Evolutionary conservation across 768 basidiomycete species (phyloP), one percentile per base, ranked within the genome.

Genomic region (Ramaria sp.): DNA sequence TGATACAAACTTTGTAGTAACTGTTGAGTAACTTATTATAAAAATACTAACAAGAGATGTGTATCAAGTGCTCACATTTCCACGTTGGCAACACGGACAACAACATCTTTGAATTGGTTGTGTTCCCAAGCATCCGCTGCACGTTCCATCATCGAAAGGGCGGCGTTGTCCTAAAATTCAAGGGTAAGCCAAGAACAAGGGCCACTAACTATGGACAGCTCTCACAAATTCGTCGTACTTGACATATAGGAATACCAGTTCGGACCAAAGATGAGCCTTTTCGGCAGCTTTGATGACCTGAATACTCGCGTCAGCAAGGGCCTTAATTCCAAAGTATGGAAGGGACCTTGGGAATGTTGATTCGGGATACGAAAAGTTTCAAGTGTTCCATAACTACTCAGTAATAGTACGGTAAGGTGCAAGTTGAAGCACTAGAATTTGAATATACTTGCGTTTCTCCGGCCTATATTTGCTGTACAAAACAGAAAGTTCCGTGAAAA

Each of bases 111-210:
- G 84, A 99, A 99, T 70, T 97, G 95, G 65, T 91, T 94, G 74
- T 99, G 96, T 57, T 99, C 96, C 94, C 94, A 99, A 50, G 93
- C 92, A 70, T 96, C 92, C n/a, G 91, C 81, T 1, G 96, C 90
- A 19, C 94, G 86, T 69, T 99, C 96, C 69, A 98, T 97, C 94
- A 98, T 99, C 4, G 93, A 91, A 62, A 98, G 76, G 38, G 95
- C 91, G 33, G 96, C 95, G 66, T 99, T 98, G 69, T 98, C 96
- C 83, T 91, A 51, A 7, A 38, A 37, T 13, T 41, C 56, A 62
- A 38, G 12, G 49, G 13, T 33, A 30, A 34, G 6, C 17, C 61
- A 45, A 59, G 41, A 31, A n/a, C 17, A 50, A 11, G 7, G 11
- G 9, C 19, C 11, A 33, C 43, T 17, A 5, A 37, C 17, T 11